A percentile compares a stretch with the other conserved stretches of the same genome.
Conservation (phyloP, 106 monocot genomes). For the Apostasia ramifera region DNA sequence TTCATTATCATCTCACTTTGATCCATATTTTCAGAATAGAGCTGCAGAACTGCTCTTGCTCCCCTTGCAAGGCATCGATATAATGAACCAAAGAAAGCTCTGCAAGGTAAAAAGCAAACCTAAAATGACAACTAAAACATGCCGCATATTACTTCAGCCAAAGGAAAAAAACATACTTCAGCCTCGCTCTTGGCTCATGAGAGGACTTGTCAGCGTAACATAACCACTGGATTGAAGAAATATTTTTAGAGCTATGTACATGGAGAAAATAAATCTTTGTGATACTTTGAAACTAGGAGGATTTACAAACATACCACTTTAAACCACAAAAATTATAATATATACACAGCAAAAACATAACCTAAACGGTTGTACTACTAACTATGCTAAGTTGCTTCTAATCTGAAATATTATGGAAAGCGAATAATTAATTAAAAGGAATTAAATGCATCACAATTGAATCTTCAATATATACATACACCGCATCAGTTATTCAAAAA, state of each 20-base stretch:
- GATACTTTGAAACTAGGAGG: too few species aligned
- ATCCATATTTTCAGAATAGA: slow-evolving; percentile 94
- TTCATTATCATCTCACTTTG: slow-evolving; percentile 97
- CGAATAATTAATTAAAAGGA: too few species aligned
- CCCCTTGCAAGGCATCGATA: slow-evolving; percentile 94
- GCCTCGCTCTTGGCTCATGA: slow-evolving; percentile 81
- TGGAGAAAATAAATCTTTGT: too few species aligned
- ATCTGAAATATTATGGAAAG: too few species aligned
- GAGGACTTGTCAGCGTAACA: slow-evolving; percentile 97
- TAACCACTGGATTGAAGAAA: slow-evolving; percentile 62
- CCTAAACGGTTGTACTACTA: too few species aligned
- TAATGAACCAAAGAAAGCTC: slow-evolving; percentile 91
- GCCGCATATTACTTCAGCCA: background rate
- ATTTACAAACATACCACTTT: too few species aligned
- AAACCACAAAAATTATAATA: too few species aligned
- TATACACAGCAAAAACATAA: too few species aligned
- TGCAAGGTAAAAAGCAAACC: slow-evolving; percentile 18
- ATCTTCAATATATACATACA: too few species aligned
- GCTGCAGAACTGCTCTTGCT: slow-evolving; percentile 88
- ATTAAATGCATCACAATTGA: too few species aligned
- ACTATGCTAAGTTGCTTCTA: too few species aligned
- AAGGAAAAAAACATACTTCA: slow-evolving; percentile 53
- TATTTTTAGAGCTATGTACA: background rate
- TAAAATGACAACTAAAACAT: background rate
- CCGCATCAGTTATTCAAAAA: too few species aligned